Evolutionary conservation across 352 stramenopile genomes (phyloP).

Genomic region (Aphanomyces euteiches): DNA sequence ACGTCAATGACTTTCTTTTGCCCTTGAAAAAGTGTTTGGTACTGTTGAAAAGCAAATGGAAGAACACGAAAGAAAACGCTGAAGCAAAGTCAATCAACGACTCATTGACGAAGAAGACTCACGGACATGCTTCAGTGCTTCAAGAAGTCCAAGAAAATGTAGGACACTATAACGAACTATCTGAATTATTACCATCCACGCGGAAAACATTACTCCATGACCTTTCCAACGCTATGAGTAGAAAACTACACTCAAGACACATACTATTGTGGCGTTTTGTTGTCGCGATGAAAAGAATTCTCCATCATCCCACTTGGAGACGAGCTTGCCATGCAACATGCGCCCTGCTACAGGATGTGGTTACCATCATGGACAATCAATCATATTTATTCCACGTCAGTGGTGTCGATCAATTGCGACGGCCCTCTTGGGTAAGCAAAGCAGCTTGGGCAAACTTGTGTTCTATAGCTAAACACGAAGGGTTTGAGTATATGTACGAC

Average conservation of each 20-base stretch:
- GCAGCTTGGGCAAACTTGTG: constrained; percentile 9
- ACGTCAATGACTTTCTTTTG: not conserved
- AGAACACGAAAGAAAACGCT: not conserved
- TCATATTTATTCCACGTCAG: not conserved
- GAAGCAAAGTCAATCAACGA: no score
- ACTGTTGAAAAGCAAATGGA: not conserved
- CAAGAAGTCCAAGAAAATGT: not conserved
- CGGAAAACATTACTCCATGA: not conserved
- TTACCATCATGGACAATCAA: not conserved
- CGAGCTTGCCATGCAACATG: not conserved
- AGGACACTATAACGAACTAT: no score
- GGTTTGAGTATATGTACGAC: constrained; percentile 23
- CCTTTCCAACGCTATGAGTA: not conserved
- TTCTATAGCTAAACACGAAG: constrained; percentile 21
- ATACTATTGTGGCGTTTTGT: constrained; percentile 21
- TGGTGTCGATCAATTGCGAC: constrained; percentile 22
- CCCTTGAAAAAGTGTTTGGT: not conserved
- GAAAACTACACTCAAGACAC: not conserved
- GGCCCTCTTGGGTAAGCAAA: constrained; percentile 15
- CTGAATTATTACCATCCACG: no score
- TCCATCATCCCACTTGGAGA: not conserved
- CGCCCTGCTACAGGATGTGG: constrained; percentile 8
- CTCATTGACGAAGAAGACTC: no score
- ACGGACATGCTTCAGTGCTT: no score
- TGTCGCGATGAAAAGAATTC: not conserved